Base-by-base conservation (phyloP, 1,284 basidiomycete species). In the Ustilago bromivora region DNA sequence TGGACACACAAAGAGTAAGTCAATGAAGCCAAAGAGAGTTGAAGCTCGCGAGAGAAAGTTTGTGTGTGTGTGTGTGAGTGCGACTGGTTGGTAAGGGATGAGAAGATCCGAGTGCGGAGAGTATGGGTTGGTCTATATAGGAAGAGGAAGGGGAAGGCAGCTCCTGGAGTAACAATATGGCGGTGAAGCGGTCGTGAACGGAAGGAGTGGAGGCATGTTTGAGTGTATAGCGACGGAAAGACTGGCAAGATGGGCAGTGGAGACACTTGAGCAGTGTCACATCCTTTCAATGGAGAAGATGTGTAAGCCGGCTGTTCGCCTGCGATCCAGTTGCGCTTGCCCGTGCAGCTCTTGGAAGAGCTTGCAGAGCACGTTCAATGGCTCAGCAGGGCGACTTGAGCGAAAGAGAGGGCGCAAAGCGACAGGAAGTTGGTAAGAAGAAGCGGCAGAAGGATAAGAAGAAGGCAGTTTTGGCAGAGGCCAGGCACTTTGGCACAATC, bases 281-380 rank as follows among this genome's bases (percentile, higher is more conserved):
- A 3, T 11, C 41, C 6, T 35, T 15, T 38, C 46, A 36, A 19
- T 61, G 40, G 57, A 28, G 41, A 38, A 19, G 71, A 73, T 68
- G 65, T 73, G 66, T 73, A 73, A 73, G 71, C 71, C 51, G 46
- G 61, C 19, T 64, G 51, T 61, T 64, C 65, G 65, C 65, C 47
- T 64, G 41, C 9, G 43, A 19, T 31, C 31, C 52, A 54, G 32
- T 19, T 51, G 28, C 43, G 43, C 49, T 51, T 52, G 56, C 57
- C 64, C 47, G 56, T 59, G 61, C 64, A 61, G 57, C 28, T 35
- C 34, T 35, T 4, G 28, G 19, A 40, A 46, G 32, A 34, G 31
- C 28, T 41, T 38, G 65, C 9, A 51, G 49, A 51, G 49, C 70
- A 72, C 65, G 61, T 72, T 67, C 23, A 47, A 63, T 43, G 52